Evolutionary conservation across 2,329 filamentous ascomycete genomes (phyloP).

Genomic region (Diaporthe vaccinii): DNA sequence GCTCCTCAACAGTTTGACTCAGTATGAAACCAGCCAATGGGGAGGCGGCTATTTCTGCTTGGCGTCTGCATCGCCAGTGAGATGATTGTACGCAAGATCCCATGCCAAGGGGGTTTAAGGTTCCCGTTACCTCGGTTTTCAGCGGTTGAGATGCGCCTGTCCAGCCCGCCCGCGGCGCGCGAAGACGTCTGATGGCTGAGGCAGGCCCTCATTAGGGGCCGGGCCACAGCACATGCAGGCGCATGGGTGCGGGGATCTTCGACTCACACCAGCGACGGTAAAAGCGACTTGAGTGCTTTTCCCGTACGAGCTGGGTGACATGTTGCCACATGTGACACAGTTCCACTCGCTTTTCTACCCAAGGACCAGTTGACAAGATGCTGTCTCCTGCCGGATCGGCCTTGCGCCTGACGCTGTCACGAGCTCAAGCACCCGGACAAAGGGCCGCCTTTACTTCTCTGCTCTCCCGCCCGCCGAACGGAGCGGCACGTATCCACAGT

Average conservation of each 20-base stretch:
- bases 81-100: conserved; percentile 18
- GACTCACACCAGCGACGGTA: background rate
- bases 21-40: background rate
- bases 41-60: background rate
- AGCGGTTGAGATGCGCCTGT: background rate
- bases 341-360: background rate
- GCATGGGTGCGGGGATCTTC: conserved; percentile 15
- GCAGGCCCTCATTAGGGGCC: background rate
- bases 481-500: conserved; percentile 19
- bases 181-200: conserved; percentile 15
- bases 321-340: conserved; percentile 9
- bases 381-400: conserved; percentile 14
- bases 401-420: conserved; percentile 10
- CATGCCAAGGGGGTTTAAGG: background rate
- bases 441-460: conserved; percentile 13
- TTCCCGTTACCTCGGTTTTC: conserved; percentile 17
- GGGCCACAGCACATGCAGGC: background rate
- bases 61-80: background rate
- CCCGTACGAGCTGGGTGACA: background rate
- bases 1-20: conserved; percentile 30
- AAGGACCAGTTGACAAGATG: conserved; percentile 24
- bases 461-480: conserved; percentile 9
- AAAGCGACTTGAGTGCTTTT: conserved; percentile 4
- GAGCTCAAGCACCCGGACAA: conserved; percentile 3
- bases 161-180: background rate